Base-by-base conservation (phyloP, 208 protist species). In the Trypanosomatidae sp. region DNA sequence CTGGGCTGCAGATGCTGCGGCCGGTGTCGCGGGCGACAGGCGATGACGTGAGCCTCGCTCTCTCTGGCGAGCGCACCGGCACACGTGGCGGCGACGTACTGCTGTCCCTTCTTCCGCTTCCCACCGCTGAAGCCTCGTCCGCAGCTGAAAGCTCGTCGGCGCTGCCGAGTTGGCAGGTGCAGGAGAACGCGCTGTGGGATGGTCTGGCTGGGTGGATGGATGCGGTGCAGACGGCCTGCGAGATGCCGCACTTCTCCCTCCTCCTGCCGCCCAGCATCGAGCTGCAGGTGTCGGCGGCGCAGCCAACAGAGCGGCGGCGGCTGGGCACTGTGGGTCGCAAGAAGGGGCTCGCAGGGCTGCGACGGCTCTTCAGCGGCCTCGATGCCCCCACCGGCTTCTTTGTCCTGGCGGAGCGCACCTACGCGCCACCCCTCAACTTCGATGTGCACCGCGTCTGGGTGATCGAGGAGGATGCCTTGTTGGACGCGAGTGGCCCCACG, bases 261-360 rank as follows among this genome's bases (percentile, higher is more conserved):
- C 66, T 77, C 17, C 66, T 77, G 47, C 73, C 73, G 22, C 66
- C 73, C n/a, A n/a, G n/a, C n/a, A n/a, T n/a, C n/a, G n/a, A 1
- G 49, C 22, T 0, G 22, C 67, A 10, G 1, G 10, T 17, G 44
- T 77, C 12, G 46, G n/a, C 33, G 64, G n/a, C n/a, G n/a, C 22
- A 17, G 7, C 6, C 70, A 9, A 2, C 17, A 47, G 2, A 6
- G 49, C 28, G 25, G 19, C 2, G 6, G 36, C 8, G 3, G 60
- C 1, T 53, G 1, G 73, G n/a, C 7, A 12, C 19, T 25, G 50
- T 73, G n/a, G 74, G 74, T 0, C 58, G 74, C 15, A 78, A 62
- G 67, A 67, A 55, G 8, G 74, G 36, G 1, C 5, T 78, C 7
- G 66, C 67, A 0, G 25, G 12, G 10, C 62, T 78, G 74, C 74